These are phyloP conservation scores for Dryadomyces sulphureus DNA, from an alignment of 2,329 filamentous ascomycete species.

Conservation along the genomic window DNA sequence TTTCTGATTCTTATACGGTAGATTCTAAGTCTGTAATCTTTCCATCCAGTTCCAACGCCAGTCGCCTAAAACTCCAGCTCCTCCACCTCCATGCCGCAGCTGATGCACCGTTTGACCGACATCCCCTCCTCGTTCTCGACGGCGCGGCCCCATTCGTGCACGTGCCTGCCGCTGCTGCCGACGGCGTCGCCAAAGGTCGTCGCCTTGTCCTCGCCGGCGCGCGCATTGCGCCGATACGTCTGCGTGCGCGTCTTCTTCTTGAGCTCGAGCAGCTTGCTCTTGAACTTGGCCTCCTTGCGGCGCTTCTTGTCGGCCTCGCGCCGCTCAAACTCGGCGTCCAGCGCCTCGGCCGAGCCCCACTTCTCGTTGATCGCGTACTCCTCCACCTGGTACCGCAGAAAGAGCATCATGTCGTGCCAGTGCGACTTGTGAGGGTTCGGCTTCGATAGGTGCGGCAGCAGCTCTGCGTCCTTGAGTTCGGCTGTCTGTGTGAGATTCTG, in stretches of 20 bases:
- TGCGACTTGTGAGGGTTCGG: constrained; percentile 93
- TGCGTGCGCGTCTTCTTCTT: constrained; percentile 91
- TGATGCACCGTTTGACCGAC: constrained; percentile 65
- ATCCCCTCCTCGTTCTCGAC: constrained; percentile 58
- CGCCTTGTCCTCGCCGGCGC: constrained; percentile 23
- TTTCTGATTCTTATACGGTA: not conserved
- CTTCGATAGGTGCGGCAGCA: constrained; percentile 74
- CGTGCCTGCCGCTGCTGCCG: constrained; percentile 54
- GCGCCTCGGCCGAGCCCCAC: constrained; percentile 74
- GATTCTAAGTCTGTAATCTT: no score
- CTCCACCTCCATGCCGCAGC: constrained; percentile 68
- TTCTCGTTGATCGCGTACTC: constrained; percentile 81
- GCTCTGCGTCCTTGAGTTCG: constrained; percentile 74
- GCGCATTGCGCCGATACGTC: constrained; percentile 61
- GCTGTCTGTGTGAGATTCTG: constrained; percentile 34
- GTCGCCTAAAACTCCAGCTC: constrained; percentile 46
- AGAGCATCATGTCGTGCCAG: constrained; percentile 99
- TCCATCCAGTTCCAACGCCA: not conserved
- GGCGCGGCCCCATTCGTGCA: constrained; percentile 71
- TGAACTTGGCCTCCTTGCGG: constrained; percentile 83
- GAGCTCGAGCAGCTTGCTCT: constrained; percentile 70
- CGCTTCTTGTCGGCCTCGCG: constrained; percentile 68
- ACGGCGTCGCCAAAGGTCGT: constrained; percentile 65
- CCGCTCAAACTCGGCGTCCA: constrained; percentile 79
- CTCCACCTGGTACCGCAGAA: constrained; percentile 84